These are phyloP conservation scores for Amyloporia xantha DNA, from an alignment of 768 basidiomycete genomes.

Conservation along the genomic window DNA sequence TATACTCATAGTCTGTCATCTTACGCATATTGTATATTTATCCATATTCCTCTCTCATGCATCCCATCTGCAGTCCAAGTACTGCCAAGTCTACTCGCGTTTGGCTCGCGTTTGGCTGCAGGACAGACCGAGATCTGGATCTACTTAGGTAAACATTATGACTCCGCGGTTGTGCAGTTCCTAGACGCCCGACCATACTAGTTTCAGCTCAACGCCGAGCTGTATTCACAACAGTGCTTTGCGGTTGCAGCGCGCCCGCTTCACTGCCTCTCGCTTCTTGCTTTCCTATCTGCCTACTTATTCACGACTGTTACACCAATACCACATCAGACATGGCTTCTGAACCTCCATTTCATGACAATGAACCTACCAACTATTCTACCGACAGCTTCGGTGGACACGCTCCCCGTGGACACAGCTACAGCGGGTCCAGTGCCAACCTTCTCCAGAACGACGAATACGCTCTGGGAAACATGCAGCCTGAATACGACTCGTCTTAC, in stretches of 20 bases:
- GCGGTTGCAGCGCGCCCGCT: not conserved
- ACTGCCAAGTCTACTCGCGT: too few relatives aligned
- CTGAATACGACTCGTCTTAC: not conserved
- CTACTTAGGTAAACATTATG: not conserved
- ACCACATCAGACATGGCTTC: slow-evolving; percentile 2
- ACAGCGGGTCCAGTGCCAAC: slow-evolving; percentile 1
- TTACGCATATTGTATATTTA: slow-evolving; percentile 1
- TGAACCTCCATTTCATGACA: slow-evolving; percentile 4
- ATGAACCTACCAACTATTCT: not conserved
- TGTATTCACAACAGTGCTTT: not conserved
- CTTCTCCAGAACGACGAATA: not conserved
- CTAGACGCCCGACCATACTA: not conserved
- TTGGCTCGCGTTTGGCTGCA: too few relatives aligned
- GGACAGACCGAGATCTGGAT: not conserved
- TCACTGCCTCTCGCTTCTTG: not conserved
- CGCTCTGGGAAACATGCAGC: not conserved
- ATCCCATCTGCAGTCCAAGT: too few relatives aligned
- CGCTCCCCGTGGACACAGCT: slow-evolving; percentile 1
- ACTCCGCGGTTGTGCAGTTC: not conserved
- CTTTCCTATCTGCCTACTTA: not conserved
- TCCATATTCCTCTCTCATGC: not conserved
- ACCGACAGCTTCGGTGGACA: not conserved
- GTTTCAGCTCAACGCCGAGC: not conserved
- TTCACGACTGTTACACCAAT: not conserved
- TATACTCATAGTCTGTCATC: slow-evolving; percentile 1